Evolutionary conservation across 768 basidiomycete genomes (phyloP).

Genomic region (Terana coerulea): DNA sequence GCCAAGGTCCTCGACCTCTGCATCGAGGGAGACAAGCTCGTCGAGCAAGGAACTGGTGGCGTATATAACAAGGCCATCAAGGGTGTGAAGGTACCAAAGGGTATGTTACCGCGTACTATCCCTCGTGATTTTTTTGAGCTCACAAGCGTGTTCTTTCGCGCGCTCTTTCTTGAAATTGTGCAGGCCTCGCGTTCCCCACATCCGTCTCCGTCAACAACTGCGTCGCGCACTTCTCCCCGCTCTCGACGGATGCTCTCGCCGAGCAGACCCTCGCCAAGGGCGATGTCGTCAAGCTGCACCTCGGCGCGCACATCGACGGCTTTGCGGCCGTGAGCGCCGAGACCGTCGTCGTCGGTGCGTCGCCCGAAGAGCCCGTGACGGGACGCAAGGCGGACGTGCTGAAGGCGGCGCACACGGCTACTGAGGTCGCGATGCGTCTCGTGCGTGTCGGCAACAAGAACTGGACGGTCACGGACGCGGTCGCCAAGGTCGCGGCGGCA

Average conservation of each 20-base stretch:
- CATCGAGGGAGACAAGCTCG: slow-evolving; percentile 87
- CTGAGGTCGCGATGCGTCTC: slow-evolving; percentile 87
- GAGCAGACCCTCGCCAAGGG: slow-evolving; percentile 68
- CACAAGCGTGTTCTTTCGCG: not conserved
- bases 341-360: slow-evolving; percentile 86
- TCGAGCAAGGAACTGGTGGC: slow-evolving; percentile 78
- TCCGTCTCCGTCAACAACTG: slow-evolving; percentile 92
- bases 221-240: slow-evolving; percentile 96
- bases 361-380: slow-evolving; percentile 67
- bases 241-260: slow-evolving; percentile 77
- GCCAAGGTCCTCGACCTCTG: slow-evolving; percentile 90
- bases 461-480: slow-evolving; percentile 89
- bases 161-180: not conserved
- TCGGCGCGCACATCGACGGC: slow-evolving; percentile 98
- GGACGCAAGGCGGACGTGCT: slow-evolving; percentile 88
- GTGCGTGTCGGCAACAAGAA: slow-evolving; percentile 93
- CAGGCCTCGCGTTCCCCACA: slow-evolving; percentile 94
- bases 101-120: slow-evolving; percentile 38
- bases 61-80: slow-evolving; percentile 92
- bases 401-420: slow-evolving; percentile 90
- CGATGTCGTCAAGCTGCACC: slow-evolving; percentile 94
- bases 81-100: slow-evolving; percentile 84
- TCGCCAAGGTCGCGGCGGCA: slow-evolving; percentile 63
- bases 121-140: not conserved
- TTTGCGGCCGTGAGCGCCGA: slow-evolving; percentile 93